Conservation (phyloP, 495 filamentous ascomycete genomes). For the Neurospora sp. region DNA sequence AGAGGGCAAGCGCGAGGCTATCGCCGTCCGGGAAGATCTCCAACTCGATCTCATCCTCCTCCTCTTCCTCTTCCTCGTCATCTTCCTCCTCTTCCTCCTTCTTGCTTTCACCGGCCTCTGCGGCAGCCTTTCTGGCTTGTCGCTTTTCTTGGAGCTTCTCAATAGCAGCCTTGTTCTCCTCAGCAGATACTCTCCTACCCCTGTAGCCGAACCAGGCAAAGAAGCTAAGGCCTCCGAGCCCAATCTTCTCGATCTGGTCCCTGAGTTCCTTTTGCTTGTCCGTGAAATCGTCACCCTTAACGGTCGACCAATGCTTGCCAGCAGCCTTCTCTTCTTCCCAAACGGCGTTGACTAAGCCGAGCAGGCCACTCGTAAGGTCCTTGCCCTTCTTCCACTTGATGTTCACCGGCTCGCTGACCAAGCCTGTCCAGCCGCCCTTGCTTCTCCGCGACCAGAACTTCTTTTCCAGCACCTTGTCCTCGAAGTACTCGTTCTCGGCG, state of each 20-base stretch:
- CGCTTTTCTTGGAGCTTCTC: constrained; percentile 50
- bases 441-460: constrained; percentile 71
- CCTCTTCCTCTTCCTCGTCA: constrained; percentile 44
- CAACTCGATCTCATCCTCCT: constrained; percentile 41
- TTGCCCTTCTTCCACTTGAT: constrained; percentile 81
- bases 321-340: constrained; percentile 53
- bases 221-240: constrained; percentile 59
- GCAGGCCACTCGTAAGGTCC: constrained; percentile 73
- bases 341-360: constrained; percentile 56
- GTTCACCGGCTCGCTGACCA: constrained; percentile 74
- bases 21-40: constrained; percentile 80
- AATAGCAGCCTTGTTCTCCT: constrained; percentile 51
- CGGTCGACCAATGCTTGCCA: constrained; percentile 17
- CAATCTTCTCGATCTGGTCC: constrained; percentile 44
- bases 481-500: constrained; percentile 60
- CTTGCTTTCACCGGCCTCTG: constrained; percentile 39
- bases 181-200: constrained; percentile 53
- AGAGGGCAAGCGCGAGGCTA: constrained; percentile 63
- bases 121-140: constrained; percentile 44
- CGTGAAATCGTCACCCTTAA: constrained; percentile 33
- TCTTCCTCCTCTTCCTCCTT: constrained; percentile 45
- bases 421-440: constrained; percentile 55
- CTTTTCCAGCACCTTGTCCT: constrained; percentile 69
- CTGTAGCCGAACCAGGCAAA: constrained; percentile 81
- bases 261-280: constrained; percentile 42